These are phyloP conservation scores for Cordyceps farinosa DNA, from an alignment of 2,329 filamentous ascomycete genomes.

Conservation along the genomic window DNA sequence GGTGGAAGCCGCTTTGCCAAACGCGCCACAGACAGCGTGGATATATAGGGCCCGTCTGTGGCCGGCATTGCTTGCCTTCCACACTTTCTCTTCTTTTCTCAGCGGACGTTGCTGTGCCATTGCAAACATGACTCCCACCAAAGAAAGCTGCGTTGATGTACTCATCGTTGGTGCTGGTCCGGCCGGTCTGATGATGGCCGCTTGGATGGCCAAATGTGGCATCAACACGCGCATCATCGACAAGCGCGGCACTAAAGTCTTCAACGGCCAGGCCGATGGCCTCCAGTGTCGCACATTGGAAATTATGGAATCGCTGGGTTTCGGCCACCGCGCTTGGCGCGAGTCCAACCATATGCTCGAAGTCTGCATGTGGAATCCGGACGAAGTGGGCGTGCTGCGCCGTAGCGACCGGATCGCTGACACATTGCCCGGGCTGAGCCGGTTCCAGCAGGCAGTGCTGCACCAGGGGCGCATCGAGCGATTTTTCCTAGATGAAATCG, in stretches of 20 bases:
- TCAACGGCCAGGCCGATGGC: conserved; percentile 43
- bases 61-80: neutral
- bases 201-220: conserved; percentile 34
- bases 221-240: conserved; percentile 21
- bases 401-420: conserved; percentile 60
- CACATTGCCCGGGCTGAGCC: conserved; percentile 57
- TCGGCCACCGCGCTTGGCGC: conserved; percentile 59
- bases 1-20: no score
- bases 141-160: conserved; percentile 31
- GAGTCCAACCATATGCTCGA: conserved; percentile 66
- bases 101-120: neutral
- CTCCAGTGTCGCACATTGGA: conserved; percentile 63
- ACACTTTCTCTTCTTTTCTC: neutral
- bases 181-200: conserved; percentile 41
- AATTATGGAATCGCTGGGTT: conserved; percentile 68
- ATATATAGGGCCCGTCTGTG: no score
- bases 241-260: conserved; percentile 21
- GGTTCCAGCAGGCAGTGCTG: conserved; percentile 63
- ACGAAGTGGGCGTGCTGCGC: conserved; percentile 51
- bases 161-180: conserved; percentile 47
- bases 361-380: conserved; percentile 60
- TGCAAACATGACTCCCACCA: neutral
- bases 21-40: no score
- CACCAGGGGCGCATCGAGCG: conserved; percentile 69
- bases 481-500: conserved; percentile 60